Base-by-base conservation (phyloP, 352 stramenopile genomes). In the Phytophthora lateralis region DNA sequence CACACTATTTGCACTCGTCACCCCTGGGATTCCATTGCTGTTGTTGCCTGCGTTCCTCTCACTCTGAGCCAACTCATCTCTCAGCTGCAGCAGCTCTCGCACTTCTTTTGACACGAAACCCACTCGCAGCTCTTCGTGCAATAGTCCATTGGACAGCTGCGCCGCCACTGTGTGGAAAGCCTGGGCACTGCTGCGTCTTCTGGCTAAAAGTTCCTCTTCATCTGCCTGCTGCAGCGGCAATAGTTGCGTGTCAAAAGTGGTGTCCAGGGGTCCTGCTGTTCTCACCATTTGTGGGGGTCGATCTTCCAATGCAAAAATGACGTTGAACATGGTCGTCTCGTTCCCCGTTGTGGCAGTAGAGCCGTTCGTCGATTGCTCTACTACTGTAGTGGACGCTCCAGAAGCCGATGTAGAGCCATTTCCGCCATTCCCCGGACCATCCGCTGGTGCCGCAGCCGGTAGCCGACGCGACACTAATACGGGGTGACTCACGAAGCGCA, bases 281-380 rank as follows among this genome's bases (percentile, higher is more conserved):
- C 45, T 63, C 10, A 57, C 53, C 4, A 41, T 11, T 61, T 73
- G 58, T 26, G 55, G 43, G 38, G 70, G 66, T 32, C 65, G 68
- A 53, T 90, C 81, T 42, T 88, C 78, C 30, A 96, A 60, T 20
- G 78, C 88, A 41, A 96, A 95, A 54, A 96, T 92, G 47, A 96
- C 67, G 60, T 95, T 95, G 50, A 95, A 95, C 86, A 95, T 95
- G 32, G 82, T 93, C 27, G 82, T 92, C 39, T 95, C 86, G 37
- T 75, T 88, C 24, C 73, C 54, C 0, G 58, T 60, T 7, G 63
- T 9, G 6, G 3, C 24, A 9, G 35, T 47, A 10, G 54, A 54
- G 34, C 48, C 34, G 27, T 43, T 71, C 1, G 32, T 27, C 6
- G 44, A 58, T 56, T 63, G 59, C 54, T 73, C 65, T 42, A 41